These are phyloP conservation scores for Coniochaeta sp. DNA, from an alignment of 2,329 filamentous ascomycete genomes.

Conservation along the genomic window DNA sequence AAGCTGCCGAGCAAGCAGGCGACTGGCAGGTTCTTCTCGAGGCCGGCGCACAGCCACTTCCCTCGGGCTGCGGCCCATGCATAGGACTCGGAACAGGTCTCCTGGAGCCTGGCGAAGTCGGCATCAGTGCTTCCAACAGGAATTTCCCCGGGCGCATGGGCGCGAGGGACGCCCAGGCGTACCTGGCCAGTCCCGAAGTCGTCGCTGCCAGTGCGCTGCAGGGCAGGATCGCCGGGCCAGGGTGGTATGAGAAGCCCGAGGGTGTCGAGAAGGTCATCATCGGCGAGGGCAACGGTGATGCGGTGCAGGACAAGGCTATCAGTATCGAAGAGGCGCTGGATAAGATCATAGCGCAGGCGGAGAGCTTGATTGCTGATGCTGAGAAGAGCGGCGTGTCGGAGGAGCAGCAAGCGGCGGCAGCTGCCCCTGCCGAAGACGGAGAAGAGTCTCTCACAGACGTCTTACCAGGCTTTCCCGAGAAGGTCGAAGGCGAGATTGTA, in stretches of 20 bases:
- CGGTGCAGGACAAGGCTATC: conserved; percentile 51
- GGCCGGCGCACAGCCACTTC: conserved; percentile 42
- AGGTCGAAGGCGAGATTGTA: conserved; percentile 15
- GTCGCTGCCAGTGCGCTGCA: conserved; percentile 81
- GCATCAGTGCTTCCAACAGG: conserved; percentile 75
- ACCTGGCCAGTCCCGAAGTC: conserved; percentile 82
- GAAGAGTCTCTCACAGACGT: conserved; percentile 51
- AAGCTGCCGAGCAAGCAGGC: conserved; percentile 67
- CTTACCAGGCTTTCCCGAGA: conserved; percentile 78
- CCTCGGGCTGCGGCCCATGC: conserved; percentile 60
- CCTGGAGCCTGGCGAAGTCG: conserved; percentile 77
- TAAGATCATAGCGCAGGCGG: conserved; percentile 61
- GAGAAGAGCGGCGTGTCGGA: conserved; percentile 27
- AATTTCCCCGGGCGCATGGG: conserved; percentile 95
- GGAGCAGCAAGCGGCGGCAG: too few species aligned
- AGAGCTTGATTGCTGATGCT: conserved; percentile 48
- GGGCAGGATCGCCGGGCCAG: conserved; percentile 68
- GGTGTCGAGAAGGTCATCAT: conserved; percentile 36
- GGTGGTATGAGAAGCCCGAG: conserved; percentile 67
- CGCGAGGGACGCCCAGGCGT: conserved; percentile 68
- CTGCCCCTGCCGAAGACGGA: too few species aligned
- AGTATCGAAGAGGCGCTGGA: conserved; percentile 62
- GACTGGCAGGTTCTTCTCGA: conserved; percentile 80
- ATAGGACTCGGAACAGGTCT: conserved; percentile 75
- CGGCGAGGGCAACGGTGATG: neutral